Percentiles rank a stretch among this genome's conserved stretches.
phyloP scores from a whole-genome alignment of 148 eudicot species.

The Camellia lanceoleosa region DNA sequence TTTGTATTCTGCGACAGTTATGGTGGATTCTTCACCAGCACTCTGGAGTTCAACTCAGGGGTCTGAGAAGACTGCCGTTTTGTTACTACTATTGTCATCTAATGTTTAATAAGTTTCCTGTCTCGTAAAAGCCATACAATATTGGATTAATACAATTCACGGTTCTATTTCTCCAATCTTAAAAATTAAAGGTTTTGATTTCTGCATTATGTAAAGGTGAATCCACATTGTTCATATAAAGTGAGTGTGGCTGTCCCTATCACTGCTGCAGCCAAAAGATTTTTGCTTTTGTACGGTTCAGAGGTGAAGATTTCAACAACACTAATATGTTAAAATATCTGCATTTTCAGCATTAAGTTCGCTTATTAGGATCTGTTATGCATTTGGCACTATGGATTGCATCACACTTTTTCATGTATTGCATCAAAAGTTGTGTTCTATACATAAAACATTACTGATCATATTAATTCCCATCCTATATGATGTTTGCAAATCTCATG shows the following conservation, averaged over 20 bases:
- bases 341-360: neutral
- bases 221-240: constrained; percentile 92
- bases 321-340: neutral
- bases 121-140: neutral
- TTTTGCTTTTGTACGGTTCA: constrained; percentile 68
- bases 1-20: constrained; percentile 58
- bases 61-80: constrained; percentile 66
- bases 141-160: neutral
- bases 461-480: neutral
- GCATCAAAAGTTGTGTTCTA: neutral
- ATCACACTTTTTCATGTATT: constrained; percentile 3
- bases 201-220: constrained; percentile 53
- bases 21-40: constrained; percentile 90
- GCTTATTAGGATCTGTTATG: constrained; percentile 2
- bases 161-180: neutral
- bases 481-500: neutral
- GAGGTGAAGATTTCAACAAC: constrained; percentile 49
- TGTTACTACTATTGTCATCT: constrained; percentile 62
- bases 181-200: constrained; percentile 3
- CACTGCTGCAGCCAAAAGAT: constrained; percentile 73
- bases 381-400: neutral
- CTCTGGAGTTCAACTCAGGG: constrained; percentile 75
- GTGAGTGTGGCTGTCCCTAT: constrained; percentile 55
- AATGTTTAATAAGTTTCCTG: neutral
- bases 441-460: neutral